Conservation (phyloP, 2,329 filamentous ascomycete species). For the Chaetomium olivaceum region DNA sequence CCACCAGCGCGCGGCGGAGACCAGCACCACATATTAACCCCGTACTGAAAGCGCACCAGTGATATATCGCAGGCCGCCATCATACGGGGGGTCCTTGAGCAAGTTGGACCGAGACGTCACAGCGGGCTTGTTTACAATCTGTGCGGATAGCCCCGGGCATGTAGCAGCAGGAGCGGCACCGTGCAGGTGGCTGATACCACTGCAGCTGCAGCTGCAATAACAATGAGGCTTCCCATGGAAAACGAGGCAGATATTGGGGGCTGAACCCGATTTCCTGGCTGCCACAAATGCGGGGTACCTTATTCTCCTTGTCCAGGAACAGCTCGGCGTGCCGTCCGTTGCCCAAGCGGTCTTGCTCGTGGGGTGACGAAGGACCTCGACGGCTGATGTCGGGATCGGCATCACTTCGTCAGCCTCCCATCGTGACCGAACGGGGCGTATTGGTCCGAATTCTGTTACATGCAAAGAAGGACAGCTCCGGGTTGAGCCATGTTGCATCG, state of each 20-base stretch:
- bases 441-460: slow-evolving; percentile 25
- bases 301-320: slow-evolving; percentile 10
- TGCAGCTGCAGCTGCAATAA: slow-evolving; percentile 11
- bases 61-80: background rate
- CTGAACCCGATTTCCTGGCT: slow-evolving; percentile 34
- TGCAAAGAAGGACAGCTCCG: slow-evolving; percentile 14
- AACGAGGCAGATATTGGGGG: slow-evolving; percentile 12
- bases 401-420: slow-evolving; percentile 9
- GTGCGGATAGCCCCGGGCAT: background rate
- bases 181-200: slow-evolving; percentile 18
- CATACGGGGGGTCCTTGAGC: slow-evolving; percentile 13
- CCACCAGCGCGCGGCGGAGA: background rate
- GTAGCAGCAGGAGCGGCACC: slow-evolving; percentile 31
- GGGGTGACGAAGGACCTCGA: slow-evolving; percentile 14
- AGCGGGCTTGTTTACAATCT: background rate
- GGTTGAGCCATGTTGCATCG: slow-evolving; percentile 22
- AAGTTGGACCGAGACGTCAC: slow-evolving; percentile 1
- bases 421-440: slow-evolving; percentile 21
- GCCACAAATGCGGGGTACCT: slow-evolving; percentile 18
- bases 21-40: background rate
- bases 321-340: background rate
- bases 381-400: background rate
- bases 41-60: background rate
- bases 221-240: background rate
- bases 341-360: background rate